phyloP scores from a whole-genome alignment of 2,329 filamentous ascomycete genomes.

The Mycocentrospora acerina region DNA sequence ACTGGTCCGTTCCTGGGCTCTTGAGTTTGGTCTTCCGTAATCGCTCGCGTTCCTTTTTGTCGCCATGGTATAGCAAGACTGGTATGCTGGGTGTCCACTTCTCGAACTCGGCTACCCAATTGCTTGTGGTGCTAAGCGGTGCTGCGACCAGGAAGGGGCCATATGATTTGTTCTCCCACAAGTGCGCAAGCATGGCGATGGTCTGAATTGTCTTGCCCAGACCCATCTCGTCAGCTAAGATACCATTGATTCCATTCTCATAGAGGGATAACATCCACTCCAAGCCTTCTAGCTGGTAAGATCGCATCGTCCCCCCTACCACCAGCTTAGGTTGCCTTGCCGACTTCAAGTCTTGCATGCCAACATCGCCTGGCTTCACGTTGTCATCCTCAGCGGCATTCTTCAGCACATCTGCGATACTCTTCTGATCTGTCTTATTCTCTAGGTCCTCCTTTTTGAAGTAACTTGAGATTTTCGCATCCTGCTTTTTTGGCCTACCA shows the following conservation, averaged over 20 bases:
- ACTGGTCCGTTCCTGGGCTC: constrained; percentile 67
- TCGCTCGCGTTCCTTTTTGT: constrained; percentile 71
- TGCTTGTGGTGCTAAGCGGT: constrained; percentile 86
- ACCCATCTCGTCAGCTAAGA: constrained; percentile 93
- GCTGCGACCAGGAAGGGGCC: constrained; percentile 91
- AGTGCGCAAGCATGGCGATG: constrained; percentile 80
- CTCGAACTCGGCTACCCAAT: constrained; percentile 93
- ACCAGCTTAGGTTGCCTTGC: constrained; percentile 84
- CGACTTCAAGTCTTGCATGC: constrained; percentile 70
- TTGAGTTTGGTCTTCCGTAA: constrained; percentile 74
- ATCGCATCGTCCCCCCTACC: constrained; percentile 84
- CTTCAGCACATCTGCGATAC: constrained; percentile 59
- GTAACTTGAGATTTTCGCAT: constrained; percentile 57
- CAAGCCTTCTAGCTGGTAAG: constrained; percentile 90
- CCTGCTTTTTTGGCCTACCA: constrained; percentile 44
- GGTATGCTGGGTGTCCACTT: constrained; percentile 89
- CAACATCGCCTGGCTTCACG: constrained; percentile 61
- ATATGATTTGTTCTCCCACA: constrained; percentile 83
- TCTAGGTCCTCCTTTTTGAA: constrained; percentile 62
- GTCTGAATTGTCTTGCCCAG: constrained; percentile 90
- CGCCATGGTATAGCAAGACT: constrained; percentile 87
- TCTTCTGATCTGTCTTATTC: constrained; percentile 54
- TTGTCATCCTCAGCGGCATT: constrained; percentile 60
- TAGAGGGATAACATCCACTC: constrained; percentile 86
- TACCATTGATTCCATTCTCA: constrained; percentile 90